Evolutionary conservation across 2,329 filamentous ascomycete genomes (phyloP).

Genomic region (Talaromyces piceae): DNA sequence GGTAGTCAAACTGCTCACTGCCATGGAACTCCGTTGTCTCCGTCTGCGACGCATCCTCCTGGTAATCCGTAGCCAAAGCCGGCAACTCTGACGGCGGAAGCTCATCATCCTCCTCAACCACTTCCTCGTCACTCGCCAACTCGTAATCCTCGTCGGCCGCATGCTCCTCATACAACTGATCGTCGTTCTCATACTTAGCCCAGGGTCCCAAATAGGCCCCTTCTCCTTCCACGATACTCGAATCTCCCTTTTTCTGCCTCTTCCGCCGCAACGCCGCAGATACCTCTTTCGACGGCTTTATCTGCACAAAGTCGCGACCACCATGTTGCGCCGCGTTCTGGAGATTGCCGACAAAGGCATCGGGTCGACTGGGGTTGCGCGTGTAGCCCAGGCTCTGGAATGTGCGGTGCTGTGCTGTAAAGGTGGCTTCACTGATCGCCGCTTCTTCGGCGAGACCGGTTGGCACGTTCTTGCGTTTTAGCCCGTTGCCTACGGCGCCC

Average conservation of each 20-base stretch:
- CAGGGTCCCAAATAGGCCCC: conserved; percentile 90
- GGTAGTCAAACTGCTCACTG: conserved; percentile 76
- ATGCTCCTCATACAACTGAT: conserved; percentile 62
- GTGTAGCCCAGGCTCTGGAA: conserved; percentile 59
- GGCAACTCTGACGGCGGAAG: conserved; percentile 46
- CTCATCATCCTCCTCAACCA: conserved; percentile 63
- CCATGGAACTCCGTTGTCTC: conserved; percentile 89
- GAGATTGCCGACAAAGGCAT: conserved; percentile 42
- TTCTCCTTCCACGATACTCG: conserved; percentile 75
- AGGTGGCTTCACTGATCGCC: conserved; percentile 82
- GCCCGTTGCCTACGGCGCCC: conserved; percentile 41
- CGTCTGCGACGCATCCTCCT: conserved; percentile 50
- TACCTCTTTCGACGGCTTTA: conserved; percentile 60
- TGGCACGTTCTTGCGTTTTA: conserved; percentile 73
- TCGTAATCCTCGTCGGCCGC: conserved; percentile 61
- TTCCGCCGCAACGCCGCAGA: conserved; percentile 61
- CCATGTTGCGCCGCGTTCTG: conserved; percentile 38
- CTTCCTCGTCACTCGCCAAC: conserved; percentile 71
- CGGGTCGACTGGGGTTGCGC: conserved; percentile 38
- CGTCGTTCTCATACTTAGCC: conserved; percentile 74
- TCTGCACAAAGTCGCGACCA: conserved; percentile 47
- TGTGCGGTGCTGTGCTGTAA: conserved; percentile 78
- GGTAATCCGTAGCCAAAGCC: conserved; percentile 45
- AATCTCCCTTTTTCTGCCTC: conserved; percentile 77
- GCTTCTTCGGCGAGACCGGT: conserved; percentile 87